Conservation (phyloP, 177 flowering plant genomes). For the Tripterygium wilfordii region DNA sequence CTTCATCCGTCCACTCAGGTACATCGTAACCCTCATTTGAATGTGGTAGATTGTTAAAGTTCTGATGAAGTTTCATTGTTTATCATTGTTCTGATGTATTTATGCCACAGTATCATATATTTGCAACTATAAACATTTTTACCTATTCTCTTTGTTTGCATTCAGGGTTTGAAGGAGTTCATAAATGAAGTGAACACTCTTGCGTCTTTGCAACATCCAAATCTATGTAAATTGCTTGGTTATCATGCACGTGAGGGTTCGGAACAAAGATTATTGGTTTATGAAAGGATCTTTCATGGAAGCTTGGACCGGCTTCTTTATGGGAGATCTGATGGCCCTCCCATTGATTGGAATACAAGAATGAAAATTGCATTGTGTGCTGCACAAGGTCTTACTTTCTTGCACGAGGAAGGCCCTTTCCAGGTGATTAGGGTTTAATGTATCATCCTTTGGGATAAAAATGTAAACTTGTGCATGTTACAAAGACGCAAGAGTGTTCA, state of each 20-base stretch:
- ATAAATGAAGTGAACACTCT: slow-evolving; percentile 65
- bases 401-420: slow-evolving; percentile 98
- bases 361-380: slow-evolving; percentile 92
- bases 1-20: slow-evolving; percentile 76
- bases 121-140: too few relatives aligned
- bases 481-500: not conserved
- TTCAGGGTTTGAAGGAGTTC: slow-evolving; percentile 72
- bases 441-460: too few relatives aligned
- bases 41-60: too few relatives aligned
- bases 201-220: slow-evolving; percentile 84
- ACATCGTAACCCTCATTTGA: too few relatives aligned
- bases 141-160: too few relatives aligned
- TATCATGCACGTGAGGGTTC: slow-evolving; percentile 91
- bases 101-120: too few relatives aligned
- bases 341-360: slow-evolving; percentile 85
- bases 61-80: too few relatives aligned
- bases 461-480: too few relatives aligned
- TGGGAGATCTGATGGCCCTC: slow-evolving; percentile 85
- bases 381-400: slow-evolving; percentile 91
- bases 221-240: slow-evolving; percentile 85
- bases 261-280: slow-evolving; percentile 75
- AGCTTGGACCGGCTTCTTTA: slow-evolving; percentile 78
- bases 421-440: slow-evolving; percentile 75
- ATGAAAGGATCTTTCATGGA: slow-evolving; percentile 90
- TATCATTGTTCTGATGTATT: too few relatives aligned